These are phyloP conservation scores for Thecaphora thlaspeos DNA, from an alignment of 1,284 basidiomycete genomes.

Conservation along the genomic window DNA sequence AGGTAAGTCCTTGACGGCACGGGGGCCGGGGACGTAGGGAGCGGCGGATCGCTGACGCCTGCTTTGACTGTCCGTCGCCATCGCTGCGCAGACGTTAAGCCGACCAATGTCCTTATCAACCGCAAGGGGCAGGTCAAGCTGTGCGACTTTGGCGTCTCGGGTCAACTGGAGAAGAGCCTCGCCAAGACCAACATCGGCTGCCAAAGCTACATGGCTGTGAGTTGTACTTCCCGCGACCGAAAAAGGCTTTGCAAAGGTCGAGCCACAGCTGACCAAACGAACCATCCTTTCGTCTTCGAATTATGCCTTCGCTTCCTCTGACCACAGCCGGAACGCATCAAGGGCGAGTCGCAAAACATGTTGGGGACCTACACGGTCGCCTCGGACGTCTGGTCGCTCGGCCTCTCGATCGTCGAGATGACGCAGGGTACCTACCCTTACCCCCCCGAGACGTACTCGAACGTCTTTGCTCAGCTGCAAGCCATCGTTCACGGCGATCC, in stretches of 20 bases:
- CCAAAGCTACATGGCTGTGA: conserved; percentile 89
- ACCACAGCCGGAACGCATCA: conserved; percentile 77
- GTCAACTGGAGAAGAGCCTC: conserved; percentile 90
- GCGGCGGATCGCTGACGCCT: no score
- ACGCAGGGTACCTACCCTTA: conserved; percentile 91
- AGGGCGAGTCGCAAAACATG: conserved; percentile 84
- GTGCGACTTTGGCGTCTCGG: conserved; percentile 97
- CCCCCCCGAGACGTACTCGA: conserved; percentile 95
- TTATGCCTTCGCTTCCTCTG: no score
- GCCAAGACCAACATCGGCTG: conserved; percentile 99
- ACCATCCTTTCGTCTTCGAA: no score
- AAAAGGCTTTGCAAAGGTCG: no score
- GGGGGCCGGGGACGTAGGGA: no score
- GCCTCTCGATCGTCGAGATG: conserved; percentile 89
- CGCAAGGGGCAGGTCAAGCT: conserved; percentile 85
- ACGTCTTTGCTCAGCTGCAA: conserved; percentile 92
- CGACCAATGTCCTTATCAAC: conserved; percentile 93
- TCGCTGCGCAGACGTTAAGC: conserved; percentile 73
- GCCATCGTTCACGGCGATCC: conserved; percentile 94
- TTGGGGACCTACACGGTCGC: conserved; percentile 90
- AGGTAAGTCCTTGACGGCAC: conserved; percentile 6
- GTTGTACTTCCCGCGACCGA: no score
- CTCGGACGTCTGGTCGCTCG: conserved; percentile 98
- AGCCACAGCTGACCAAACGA: no score
- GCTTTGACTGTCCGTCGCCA: no score